A percentile compares a stretch with the other conserved stretches of the same genome.
Evolutionary conservation across 2,329 filamentous ascomycete species (phyloP).

Genomic region (Colletotrichum incanum): DNA sequence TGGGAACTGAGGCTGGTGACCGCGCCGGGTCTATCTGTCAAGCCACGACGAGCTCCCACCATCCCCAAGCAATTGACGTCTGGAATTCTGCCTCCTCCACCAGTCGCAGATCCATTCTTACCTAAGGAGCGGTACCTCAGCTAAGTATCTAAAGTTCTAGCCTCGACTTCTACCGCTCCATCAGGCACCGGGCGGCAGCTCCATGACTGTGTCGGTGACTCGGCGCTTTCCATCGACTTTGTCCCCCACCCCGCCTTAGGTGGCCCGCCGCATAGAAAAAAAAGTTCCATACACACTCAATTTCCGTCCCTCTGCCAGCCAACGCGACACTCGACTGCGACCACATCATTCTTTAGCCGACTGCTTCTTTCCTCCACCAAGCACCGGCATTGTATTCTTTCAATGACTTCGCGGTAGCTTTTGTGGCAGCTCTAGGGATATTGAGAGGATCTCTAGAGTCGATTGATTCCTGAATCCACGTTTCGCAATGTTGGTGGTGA

Average conservation of each 20-base stretch:
- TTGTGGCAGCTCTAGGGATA: slow-evolving; percentile 82
- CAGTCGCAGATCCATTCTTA: slow-evolving; percentile 21
- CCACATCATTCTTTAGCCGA: slow-evolving; percentile 18
- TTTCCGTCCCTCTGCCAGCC: slow-evolving; percentile 5
- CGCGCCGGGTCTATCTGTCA: not conserved
- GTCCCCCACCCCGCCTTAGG: slow-evolving; percentile 42
- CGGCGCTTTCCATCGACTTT: slow-evolving; percentile 36
- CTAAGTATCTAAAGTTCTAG: slow-evolving; percentile 23
- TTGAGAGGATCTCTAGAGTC: slow-evolving; percentile 84
- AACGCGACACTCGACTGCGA: slow-evolving; percentile 27
- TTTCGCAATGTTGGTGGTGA: slow-evolving; percentile 63
- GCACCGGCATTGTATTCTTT: slow-evolving; percentile 47
- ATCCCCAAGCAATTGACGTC: slow-evolving; percentile 16
- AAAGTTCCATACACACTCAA: slow-evolving; percentile 36
- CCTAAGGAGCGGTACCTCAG: slow-evolving; percentile 13
- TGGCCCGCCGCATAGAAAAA: slow-evolving; percentile 41
- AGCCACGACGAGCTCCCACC: slow-evolving; percentile 16
- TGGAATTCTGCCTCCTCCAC: not conserved
- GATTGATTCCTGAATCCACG: slow-evolving; percentile 61
- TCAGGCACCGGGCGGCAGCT: slow-evolving; percentile 27
- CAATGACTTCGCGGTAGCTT: slow-evolving; percentile 80
- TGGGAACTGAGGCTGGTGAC: slow-evolving; percentile 7
- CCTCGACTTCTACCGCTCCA: slow-evolving; percentile 23
- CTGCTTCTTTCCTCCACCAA: slow-evolving; percentile 8
- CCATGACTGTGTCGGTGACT: slow-evolving; percentile 41